These are phyloP conservation scores for Tremellales sp. DNA, from an alignment of 1,284 basidiomycete species.

Conservation along the genomic window DNA sequence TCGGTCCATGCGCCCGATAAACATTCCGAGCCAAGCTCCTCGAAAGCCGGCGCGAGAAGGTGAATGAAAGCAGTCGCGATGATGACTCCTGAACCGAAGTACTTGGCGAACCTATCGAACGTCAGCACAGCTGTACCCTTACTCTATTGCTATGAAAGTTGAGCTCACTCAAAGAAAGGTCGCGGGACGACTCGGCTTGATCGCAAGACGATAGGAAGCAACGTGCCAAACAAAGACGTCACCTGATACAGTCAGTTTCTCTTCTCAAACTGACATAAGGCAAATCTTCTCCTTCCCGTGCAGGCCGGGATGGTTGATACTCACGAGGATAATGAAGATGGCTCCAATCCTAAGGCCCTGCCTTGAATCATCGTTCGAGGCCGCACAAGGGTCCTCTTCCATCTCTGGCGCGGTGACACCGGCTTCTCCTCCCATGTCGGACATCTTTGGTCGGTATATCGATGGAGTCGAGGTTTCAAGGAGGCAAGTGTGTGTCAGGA, in stretches of 20 bases:
- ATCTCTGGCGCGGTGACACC: too few species aligned
- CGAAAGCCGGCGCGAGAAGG: slow-evolving; percentile 69
- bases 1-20: slow-evolving; percentile 64
- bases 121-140: not conserved
- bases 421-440: too few species aligned
- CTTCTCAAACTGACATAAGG: not conserved
- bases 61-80: slow-evolving; percentile 91
- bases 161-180: slow-evolving; percentile 64
- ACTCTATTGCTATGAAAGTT: not conserved
- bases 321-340: slow-evolving; percentile 76
- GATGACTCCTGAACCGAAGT: slow-evolving; percentile 91
- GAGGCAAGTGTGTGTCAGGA: too few species aligned
- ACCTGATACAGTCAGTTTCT: slow-evolving; percentile 19
- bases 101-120: slow-evolving; percentile 69
- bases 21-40: slow-evolving; percentile 67
- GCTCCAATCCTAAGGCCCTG: slow-evolving; percentile 66
- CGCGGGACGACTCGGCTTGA: slow-evolving; percentile 55
- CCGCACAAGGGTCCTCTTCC: not conserved
- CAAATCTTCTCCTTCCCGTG: too few species aligned
- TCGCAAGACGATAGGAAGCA: slow-evolving; percentile 73
- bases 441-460: too few species aligned
- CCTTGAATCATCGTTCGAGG: slow-evolving; percentile 8
- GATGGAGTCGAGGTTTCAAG: too few species aligned
- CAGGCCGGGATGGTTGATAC: too few species aligned
- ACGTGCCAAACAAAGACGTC: slow-evolving; percentile 64